Percentiles rank a stretch among this genome's conserved stretches.
These are phyloP conservation scores for Tolypocladium album DNA, from an alignment of 2,329 filamentous ascomycete genomes.

Conservation along the genomic window DNA sequence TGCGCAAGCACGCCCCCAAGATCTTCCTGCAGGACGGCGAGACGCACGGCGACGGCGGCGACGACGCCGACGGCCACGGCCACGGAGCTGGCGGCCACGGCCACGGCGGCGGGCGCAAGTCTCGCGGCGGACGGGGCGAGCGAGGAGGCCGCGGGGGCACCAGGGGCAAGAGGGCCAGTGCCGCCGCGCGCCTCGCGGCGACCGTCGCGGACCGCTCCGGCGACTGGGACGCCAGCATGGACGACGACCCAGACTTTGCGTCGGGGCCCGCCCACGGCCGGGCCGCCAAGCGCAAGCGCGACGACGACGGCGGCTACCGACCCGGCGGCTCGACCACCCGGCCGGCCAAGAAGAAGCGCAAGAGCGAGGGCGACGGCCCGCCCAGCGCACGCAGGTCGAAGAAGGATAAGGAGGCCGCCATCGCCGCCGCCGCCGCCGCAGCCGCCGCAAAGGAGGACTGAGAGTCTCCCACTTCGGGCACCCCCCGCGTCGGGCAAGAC, in stretches of 20 bases:
- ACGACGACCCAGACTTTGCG: slow-evolving; percentile 25
- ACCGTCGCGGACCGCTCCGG: slow-evolving; percentile 9
- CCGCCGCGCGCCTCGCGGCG: slow-evolving; percentile 10
- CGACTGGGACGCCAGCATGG: slow-evolving; percentile 26
- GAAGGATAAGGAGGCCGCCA: slow-evolving; percentile 16
- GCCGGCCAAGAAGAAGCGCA: slow-evolving; percentile 47
- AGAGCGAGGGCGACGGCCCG: slow-evolving; percentile 36
- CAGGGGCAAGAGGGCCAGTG: slow-evolving; percentile 22
- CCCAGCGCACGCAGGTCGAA: slow-evolving; percentile 23
- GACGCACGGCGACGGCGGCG: slow-evolving; percentile 22
- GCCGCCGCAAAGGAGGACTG: slow-evolving; percentile 19
- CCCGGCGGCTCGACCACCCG: slow-evolving; percentile 44
- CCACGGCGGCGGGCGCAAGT: slow-evolving; percentile 21
- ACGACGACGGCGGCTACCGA: slow-evolving; percentile 49
- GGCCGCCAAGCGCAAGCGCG: slow-evolving; percentile 39
- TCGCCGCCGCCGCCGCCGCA: slow-evolving; percentile 1
- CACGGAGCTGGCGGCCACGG: slow-evolving; percentile 10
- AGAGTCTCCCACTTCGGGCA: background rate
- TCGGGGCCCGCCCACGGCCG: slow-evolving; percentile 16
- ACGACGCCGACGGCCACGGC: slow-evolving; percentile 9
- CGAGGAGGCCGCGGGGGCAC: slow-evolving; percentile 28
- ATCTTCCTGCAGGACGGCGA: slow-evolving; percentile 63
- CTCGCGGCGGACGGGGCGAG: slow-evolving; percentile 20
- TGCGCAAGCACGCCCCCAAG: slow-evolving; percentile 73
- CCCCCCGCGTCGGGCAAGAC: background rate